Conservation (phyloP, 2,329 filamentous ascomycete genomes). For the Zasmidium cellare region DNA sequence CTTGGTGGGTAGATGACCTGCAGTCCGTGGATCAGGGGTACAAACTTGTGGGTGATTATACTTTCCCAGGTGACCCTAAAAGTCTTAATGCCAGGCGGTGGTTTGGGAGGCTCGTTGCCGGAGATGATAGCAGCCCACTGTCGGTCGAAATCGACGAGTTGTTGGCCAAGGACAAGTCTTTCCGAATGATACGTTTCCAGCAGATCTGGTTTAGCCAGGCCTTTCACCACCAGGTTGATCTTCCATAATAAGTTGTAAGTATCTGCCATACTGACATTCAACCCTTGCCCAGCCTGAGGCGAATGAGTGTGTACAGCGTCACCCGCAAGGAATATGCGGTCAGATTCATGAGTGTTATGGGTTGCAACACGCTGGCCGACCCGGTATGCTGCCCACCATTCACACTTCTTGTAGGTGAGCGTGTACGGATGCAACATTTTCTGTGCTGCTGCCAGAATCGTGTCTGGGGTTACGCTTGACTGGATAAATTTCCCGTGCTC, state of each 20-base stretch:
- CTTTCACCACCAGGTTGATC: slow-evolving; percentile 27
- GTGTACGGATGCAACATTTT: not conserved
- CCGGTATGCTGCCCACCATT: slow-evolving; percentile 76
- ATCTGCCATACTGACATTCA: slow-evolving; percentile 76
- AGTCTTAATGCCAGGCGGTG: too few relatives aligned
- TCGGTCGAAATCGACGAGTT: not conserved
- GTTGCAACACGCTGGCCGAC: slow-evolving; percentile 65
- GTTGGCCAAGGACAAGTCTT: not conserved
- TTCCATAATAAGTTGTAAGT: slow-evolving; percentile 59
- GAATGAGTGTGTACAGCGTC: slow-evolving; percentile 69
- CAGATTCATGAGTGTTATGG: not conserved
- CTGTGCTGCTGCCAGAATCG: not conserved
- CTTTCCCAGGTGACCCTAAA: too few relatives aligned
- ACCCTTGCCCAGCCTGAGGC: slow-evolving; percentile 56
- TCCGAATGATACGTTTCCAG: not conserved
- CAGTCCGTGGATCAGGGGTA: too few relatives aligned
- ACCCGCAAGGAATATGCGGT: slow-evolving; percentile 66
- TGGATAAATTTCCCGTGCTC: slow-evolving; percentile 50
- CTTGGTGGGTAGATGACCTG: too few relatives aligned
- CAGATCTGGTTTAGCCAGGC: not conserved
- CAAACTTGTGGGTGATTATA: too few relatives aligned
- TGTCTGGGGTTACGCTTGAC: slow-evolving; percentile 1
- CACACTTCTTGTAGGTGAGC: slow-evolving; percentile 27
- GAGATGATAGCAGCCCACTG: too few relatives aligned
- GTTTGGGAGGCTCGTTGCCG: too few relatives aligned